A percentile compares a stretch with the other conserved stretches of the same genome.
These are phyloP conservation scores for Chlamydomonas urium DNA, from an alignment of 139 green algal genomes.

Conservation along the genomic window DNA sequence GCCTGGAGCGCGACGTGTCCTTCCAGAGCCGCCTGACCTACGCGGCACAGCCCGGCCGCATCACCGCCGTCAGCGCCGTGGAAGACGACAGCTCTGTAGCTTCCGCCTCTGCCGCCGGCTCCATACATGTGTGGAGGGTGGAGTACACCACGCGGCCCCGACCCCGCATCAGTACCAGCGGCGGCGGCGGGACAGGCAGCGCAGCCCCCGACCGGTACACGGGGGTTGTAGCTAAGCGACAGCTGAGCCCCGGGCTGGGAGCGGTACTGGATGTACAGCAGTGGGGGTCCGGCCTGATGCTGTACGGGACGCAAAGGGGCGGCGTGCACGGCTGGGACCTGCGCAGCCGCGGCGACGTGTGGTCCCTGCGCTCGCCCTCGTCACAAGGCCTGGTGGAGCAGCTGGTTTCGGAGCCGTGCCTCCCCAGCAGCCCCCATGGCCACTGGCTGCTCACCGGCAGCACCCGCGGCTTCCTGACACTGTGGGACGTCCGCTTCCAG, in stretches of 20 bases:
- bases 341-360: constrained; percentile 24
- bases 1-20: constrained; percentile 82
- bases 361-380: not conserved
- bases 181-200: constrained; percentile 21
- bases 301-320: constrained; percentile 62
- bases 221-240: not conserved
- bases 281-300: constrained; percentile 37
- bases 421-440: not conserved
- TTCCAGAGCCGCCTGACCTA: constrained; percentile 86
- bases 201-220: not conserved
- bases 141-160: constrained; percentile 46
- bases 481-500: constrained; percentile 83
- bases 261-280: constrained; percentile 29
- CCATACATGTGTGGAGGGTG: constrained; percentile 82
- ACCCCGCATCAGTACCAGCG: not conserved
- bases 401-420: constrained; percentile 49
- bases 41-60: constrained; percentile 46
- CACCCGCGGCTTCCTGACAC: constrained; percentile 48
- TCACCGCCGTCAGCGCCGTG: constrained; percentile 44
- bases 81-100: constrained; percentile 61
- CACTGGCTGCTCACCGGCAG: constrained; percentile 47
- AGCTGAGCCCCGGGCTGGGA: constrained; percentile 12
- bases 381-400: constrained; percentile 46
- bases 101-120: constrained; percentile 55
- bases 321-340: constrained; percentile 76